Base-by-base conservation (phyloP, 129 eudicot species). In the Centaurea solstitialis region DNA sequence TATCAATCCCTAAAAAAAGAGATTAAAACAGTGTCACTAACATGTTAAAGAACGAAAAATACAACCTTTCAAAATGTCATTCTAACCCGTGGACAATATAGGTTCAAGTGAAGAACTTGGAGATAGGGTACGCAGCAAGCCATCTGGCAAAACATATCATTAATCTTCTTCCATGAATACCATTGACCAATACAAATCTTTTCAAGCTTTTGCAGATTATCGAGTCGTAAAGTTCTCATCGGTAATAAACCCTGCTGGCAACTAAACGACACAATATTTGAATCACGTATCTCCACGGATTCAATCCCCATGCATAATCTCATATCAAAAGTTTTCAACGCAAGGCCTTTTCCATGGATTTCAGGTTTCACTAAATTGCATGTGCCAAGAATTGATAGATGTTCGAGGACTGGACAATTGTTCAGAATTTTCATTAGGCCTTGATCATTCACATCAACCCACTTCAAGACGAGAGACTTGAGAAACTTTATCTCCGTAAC, bases 161-260 rank as follows among this genome's bases (percentile, higher is more conserved):
- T n/a, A n/a, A n/a, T n/a, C n/a, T n/a, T n/a, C n/a, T n/a, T n/a
- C 82, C 88, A 21, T 82, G 71, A 65, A 86, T 26, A 5, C 74
- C n/a, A 0, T 13, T 71, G 47, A 5, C 83, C 78, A 38, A 86
- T 59, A 9, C 74, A 81, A 57, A 86, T 43, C 75, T 87, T 87
- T 23, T 45, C 78, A 35, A 87, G 90, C 86, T 40, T 70, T 10
- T 87, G 90, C 23, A 87, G 82, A 43, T 79, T 83, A 53, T 40
- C 40, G 21, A 86, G 50, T 39, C 37, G 1, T 38, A 83, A 80
- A 18, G 70, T 62, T 0, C 75, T 79, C n/a, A n/a, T n/a, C n/a
- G n/a, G n/a, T 24, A 21, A 68, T 9, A 76, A 81, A 6, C 84
- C 85, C n/a, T n/a, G n/a, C 74, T 47, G 62, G 66, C 80, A 87